Evolutionary conservation across 495 filamentous ascomycete species (phyloP), one percentile per base, ranked within the genome.

Genomic region (Penicillium crystallinum): DNA sequence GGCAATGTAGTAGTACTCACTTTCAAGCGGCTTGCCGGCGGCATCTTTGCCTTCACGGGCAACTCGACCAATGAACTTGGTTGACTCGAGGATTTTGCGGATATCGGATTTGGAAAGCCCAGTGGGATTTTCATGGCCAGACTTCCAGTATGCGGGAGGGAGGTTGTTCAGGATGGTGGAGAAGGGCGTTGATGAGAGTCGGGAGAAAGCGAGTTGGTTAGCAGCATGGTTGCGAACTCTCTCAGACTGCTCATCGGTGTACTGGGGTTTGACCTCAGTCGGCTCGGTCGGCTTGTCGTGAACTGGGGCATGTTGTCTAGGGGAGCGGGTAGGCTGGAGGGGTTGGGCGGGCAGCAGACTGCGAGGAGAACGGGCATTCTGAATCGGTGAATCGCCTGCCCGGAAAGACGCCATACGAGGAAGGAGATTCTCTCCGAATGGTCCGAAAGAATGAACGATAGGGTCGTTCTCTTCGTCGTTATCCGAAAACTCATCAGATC

Each of bases 1-100:
- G 2, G 92, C 87, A n/a, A 97, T 79, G 65, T 98, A 98, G 65
- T 97, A 97, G 62, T 91, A 98, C 70, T 98, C 91, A 71, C 84
- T 91, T 76, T 98, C 92, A 9, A 98, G 81, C 6, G 84, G 77
- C 74, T 96, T 91, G 54, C 93, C 93, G 0, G 93, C 93, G 14
- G 93, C 93, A 72, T 98, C 93, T 66, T 97, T 98, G 63, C 93
- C 93, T 64, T 90, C 86, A 31, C 93, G 84, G 41, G 81, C 78
- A 57, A 98, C 95, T 61, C 92, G 83, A 27, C 93, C 93, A 43
- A 97, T 81, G 59, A 88, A 95, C 19, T 80, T 70, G 21, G 86
- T 87, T 14, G 70, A 68, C 59, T 88, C 84, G 34, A 97, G 81
- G 47, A 96, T 74, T 31, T 68, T 68, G 33, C 85, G 81, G 49